Evolutionary conservation across 305 asterid species (phyloP), one percentile per base, ranked within the genome.

Genomic region (Fraxinus sp.): DNA sequence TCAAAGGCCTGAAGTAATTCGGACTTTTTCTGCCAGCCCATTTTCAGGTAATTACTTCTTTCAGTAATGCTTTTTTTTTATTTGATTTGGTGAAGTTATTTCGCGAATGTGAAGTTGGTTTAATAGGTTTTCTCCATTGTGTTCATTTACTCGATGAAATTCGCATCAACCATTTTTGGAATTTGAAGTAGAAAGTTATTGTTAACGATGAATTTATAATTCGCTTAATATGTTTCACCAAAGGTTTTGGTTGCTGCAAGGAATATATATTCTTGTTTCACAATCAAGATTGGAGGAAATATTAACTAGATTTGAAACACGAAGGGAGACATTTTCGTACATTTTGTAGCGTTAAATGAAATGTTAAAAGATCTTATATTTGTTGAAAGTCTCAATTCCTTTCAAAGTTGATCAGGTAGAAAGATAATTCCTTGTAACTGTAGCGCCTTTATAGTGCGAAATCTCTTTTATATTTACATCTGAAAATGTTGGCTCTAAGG

Each of bases 11-110:
- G 35, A n/a, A 62, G 39, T 35, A 36, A 39, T 28, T 62, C 82
- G 91, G 80, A 79, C 82, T 3, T 87, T 79, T 90, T 36, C 92
- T 11, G 86, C 90, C 7, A 76, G 70, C 72, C 78, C 89, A 4
- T 55, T 75, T 77, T n/a, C 79, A 77, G 86, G 92, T 87, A 49
- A 55, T 26, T 22, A 7, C 57, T 32, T 81, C 41, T 52, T 64
- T 37, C 3, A 30, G 16, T 5, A 32, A 37, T 66, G 39, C 39
- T 35, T 35, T 35, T 35, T 83, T 83, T 57, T 39, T 39, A 11
- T 72, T 26, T 24, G 10, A 37, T n/a, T 8, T 39, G 2, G 32
- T 46, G 26, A 10, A 3, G 20, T 16, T 24, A 16, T 37, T 57
- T 81, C 10, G n/a, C 33, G 4, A 57, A 73, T 16, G 16, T 52